Evolutionary conservation across 805 yeast species (phyloP).

Genomic region (Starmerella sirachaensis): DNA sequence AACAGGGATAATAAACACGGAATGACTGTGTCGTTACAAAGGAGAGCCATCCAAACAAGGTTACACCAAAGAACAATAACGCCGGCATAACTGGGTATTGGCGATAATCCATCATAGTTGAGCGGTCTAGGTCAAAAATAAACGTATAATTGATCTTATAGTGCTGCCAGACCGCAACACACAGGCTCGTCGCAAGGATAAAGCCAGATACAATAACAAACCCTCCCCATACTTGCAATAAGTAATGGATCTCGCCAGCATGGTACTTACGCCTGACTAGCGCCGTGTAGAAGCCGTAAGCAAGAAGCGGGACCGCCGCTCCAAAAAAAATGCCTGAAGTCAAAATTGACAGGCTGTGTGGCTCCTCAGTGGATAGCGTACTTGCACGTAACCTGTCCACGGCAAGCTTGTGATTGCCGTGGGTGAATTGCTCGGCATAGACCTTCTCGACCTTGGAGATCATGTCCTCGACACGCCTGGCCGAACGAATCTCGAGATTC

Average conservation of each 20-base stretch:
- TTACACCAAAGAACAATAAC: conserved; percentile 41
- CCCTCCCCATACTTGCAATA: conserved; percentile 90
- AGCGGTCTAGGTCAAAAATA: conserved; percentile 74
- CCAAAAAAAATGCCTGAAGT: conserved; percentile 61
- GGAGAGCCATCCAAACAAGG: conserved; percentile 64
- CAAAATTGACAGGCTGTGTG: conserved; percentile 36
- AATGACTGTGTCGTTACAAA: conserved; percentile 48
- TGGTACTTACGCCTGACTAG: conserved; percentile 34
- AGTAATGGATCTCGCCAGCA: conserved; percentile 40
- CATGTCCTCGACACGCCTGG: conserved; percentile 52
- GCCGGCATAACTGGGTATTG: conserved; percentile 59
- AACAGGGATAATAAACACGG: conserved; percentile 68
- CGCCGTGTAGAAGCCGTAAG: conserved; percentile 45
- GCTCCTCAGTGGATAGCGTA: conserved; percentile 24
- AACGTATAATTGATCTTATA: conserved; percentile 80
- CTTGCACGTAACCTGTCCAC: conserved; percentile 54
- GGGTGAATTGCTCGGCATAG: conserved; percentile 53
- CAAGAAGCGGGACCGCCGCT: conserved; percentile 53
- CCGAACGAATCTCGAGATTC: conserved; percentile 39
- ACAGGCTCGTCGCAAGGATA: conserved; percentile 49
- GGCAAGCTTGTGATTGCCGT: conserved; percentile 58
- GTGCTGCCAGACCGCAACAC: conserved; percentile 60
- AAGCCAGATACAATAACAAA: conserved; percentile 57
- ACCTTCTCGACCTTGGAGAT: conserved; percentile 53
- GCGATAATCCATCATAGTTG: conserved; percentile 50